Percentiles rank a stretch among this genome's conserved stretches.
phyloP scores from a whole-genome alignment of 208 protist genomes.

The Trypanosoma caninum region DNA sequence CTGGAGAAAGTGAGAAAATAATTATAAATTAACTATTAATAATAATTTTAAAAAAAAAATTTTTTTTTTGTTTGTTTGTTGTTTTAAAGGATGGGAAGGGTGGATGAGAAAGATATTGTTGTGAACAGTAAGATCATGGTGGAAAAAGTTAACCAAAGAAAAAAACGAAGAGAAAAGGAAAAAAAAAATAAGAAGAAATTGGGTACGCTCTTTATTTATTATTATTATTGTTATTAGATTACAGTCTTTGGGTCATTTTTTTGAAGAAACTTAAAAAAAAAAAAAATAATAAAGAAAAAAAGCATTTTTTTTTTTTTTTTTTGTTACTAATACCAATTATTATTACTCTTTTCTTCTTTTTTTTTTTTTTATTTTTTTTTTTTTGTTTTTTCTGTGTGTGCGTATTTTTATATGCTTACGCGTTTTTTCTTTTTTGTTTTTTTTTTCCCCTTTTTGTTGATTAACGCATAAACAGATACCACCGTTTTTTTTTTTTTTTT shows the following conservation, averaged over 20 bases:
- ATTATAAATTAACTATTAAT: no score
- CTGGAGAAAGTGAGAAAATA: no score
- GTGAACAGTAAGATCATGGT: not conserved
- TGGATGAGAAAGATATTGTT: not conserved
- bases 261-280: no score
- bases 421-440: no score
- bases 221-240: no score
- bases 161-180: not conserved
- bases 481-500: no score
- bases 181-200: not conserved
- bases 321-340: conserved; percentile 11
- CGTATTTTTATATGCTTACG: no score
- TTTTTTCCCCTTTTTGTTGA: no score
- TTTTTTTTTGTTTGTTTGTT: conserved; percentile 13
- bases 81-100: not conserved
- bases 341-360: conserved; percentile 1
- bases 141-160: not conserved
- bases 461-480: no score
- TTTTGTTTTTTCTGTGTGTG: conserved; percentile 4
- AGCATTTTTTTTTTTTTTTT: not conserved
- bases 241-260: no score
- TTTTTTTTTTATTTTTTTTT: conserved; percentile 1
- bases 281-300: not conserved
- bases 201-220: no score
- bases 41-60: no score